A percentile compares a stretch with the other conserved stretches of the same genome.
These are phyloP conservation scores for Corinectria fuckeliana DNA, from an alignment of 2,329 filamentous ascomycete species.

Conservation along the genomic window DNA sequence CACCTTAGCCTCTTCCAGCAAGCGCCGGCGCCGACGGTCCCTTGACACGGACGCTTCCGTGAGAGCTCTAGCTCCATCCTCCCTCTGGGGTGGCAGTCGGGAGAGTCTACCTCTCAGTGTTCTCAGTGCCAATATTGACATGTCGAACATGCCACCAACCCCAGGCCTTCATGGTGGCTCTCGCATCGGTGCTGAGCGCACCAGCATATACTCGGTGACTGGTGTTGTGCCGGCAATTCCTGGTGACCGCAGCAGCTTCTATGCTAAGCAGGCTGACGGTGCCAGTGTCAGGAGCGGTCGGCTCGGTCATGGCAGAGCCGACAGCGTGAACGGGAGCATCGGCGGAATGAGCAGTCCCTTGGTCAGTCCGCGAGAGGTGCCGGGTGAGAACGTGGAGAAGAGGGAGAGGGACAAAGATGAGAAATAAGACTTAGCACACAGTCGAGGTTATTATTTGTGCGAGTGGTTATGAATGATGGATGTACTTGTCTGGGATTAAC, in stretches of 20 bases:
- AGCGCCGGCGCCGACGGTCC: constrained; percentile 76
- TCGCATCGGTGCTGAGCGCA: constrained; percentile 64
- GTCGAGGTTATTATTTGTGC: constrained; percentile 17
- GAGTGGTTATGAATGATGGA: constrained; percentile 26
- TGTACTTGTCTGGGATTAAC: constrained; percentile 24
- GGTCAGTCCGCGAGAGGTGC: constrained; percentile 60
- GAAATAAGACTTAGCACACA: constrained; percentile 16
- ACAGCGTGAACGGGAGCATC: constrained; percentile 82
- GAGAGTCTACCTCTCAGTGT: constrained; percentile 82
- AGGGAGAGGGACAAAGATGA: constrained; percentile 41
- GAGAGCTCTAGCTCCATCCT: constrained; percentile 81
- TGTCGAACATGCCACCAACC: constrained; percentile 50
- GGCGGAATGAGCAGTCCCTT: constrained; percentile 67
- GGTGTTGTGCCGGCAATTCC: constrained; percentile 69
- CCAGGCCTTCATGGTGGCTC: constrained; percentile 61
- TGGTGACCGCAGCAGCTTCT: constrained; percentile 83
- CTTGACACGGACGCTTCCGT: constrained; percentile 88
- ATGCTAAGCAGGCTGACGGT: constrained; percentile 73
- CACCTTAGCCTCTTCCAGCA: constrained; percentile 82
- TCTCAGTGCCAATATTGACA: constrained; percentile 73
- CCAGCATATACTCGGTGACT: constrained; percentile 81
- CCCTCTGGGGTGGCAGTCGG: constrained; percentile 80
- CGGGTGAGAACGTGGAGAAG: constrained; percentile 43
- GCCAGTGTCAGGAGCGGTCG: constrained; percentile 81
- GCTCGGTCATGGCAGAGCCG: constrained; percentile 77